phyloP scores from a whole-genome alignment of 129 eudicot species.

The Chrysanthemum seticuspe region DNA sequence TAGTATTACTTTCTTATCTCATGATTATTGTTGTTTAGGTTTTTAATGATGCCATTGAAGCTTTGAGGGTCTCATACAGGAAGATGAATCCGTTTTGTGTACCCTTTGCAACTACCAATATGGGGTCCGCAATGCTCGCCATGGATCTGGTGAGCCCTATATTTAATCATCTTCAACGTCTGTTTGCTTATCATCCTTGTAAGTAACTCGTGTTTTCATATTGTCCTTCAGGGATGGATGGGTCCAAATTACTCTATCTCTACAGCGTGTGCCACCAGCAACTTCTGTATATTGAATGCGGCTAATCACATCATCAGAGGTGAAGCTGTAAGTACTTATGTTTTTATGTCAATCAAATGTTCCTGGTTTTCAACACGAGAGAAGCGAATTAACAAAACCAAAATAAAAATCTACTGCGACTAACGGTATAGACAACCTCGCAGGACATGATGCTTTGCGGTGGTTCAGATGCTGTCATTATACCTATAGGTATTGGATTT shows the following conservation, averaged over 20 bases:
- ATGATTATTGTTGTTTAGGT: conserved; percentile 43
- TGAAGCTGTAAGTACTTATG: conserved; percentile 75
- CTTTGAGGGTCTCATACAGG: conserved; percentile 82
- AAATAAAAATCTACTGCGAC: no score
- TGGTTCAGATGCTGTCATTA: conserved; percentile 92
- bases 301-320: conserved; percentile 99
- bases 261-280: conserved; percentile 96
- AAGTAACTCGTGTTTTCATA: conserved; percentile 3
- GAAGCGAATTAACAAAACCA: not conserved
- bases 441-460: conserved; percentile 99
- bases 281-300: conserved; percentile 90
- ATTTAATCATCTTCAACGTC: not conserved
- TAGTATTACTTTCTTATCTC: not conserved
- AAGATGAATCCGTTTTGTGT: conserved; percentile 98
- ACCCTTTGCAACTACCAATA: conserved; percentile 92
- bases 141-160: conserved; percentile 73
- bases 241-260: conserved; percentile 98
- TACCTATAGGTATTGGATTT: conserved; percentile 72
- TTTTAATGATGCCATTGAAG: conserved; percentile 93
- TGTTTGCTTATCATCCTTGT: not conserved
- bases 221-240: conserved; percentile 83
- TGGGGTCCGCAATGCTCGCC: conserved; percentile 98
- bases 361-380: conserved; percentile 1
- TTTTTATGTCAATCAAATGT: not conserved
- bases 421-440: conserved; percentile 29